Evolutionary conservation across 1,284 basidiomycete species (phyloP).

Genomic region (Taiwanofungus camphoratus): DNA sequence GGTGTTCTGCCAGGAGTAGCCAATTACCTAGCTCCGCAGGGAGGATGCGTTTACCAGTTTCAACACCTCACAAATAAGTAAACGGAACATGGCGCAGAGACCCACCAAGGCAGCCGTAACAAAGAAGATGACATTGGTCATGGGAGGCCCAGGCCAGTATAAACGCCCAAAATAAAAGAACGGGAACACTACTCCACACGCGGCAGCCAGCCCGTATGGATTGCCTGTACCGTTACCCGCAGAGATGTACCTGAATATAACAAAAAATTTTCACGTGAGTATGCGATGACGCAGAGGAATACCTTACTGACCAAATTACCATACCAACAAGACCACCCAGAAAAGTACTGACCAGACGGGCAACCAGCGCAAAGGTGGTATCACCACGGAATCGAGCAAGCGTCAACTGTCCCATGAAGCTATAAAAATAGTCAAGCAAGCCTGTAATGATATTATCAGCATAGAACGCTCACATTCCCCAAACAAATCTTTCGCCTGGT

Average conservation of each 20-base stretch:
- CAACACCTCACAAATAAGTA: too few species aligned
- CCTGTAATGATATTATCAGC: not conserved
- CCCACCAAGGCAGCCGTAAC: slow-evolving; percentile 63
- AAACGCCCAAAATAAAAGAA: slow-evolving; percentile 63
- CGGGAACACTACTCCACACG: slow-evolving; percentile 67
- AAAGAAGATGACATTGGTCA: slow-evolving; percentile 70
- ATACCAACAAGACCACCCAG: slow-evolving; percentile 66
- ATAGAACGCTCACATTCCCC: slow-evolving; percentile 30
- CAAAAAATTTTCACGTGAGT: not conserved
- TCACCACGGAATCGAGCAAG: slow-evolving; percentile 71
- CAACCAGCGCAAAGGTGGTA: slow-evolving; percentile 63
- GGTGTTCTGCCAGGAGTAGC: slow-evolving; percentile 66
- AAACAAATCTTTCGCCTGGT: slow-evolving; percentile 30
- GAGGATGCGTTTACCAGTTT: too few species aligned
- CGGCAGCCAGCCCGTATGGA: slow-evolving; percentile 69
- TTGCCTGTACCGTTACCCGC: slow-evolving; percentile 61
- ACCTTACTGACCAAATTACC: slow-evolving; percentile 53
- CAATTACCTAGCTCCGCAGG: slow-evolving; percentile 48
- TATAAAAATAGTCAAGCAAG: slow-evolving; percentile 21
- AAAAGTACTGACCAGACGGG: slow-evolving; percentile 64
- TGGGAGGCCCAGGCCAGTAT: slow-evolving; percentile 70
- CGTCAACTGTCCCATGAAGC: slow-evolving; percentile 70
- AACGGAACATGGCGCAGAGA: too few species aligned
- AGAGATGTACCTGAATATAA: slow-evolving; percentile 61
- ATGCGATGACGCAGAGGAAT: not conserved